A percentile compares a stretch with the other conserved stretches of the same genome.
Evolutionary conservation across 2,329 filamentous ascomycete species (phyloP).

Genomic region (Trichoderma asperellum): DNA sequence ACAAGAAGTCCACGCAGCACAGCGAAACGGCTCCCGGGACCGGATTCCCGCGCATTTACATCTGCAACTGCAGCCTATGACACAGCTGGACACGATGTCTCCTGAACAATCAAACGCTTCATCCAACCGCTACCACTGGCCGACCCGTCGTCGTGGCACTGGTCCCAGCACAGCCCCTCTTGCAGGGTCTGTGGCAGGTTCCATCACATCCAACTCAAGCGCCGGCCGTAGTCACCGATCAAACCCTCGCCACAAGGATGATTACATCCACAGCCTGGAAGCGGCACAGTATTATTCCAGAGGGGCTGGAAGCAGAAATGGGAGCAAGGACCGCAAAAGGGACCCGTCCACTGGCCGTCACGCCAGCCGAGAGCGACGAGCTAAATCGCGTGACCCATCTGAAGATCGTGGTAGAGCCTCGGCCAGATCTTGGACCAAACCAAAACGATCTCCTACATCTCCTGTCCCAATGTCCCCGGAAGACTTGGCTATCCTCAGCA

Average conservation of each 20-base stretch:
- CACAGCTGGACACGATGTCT: slow-evolving; percentile 59
- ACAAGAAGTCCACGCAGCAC: slow-evolving; percentile 58
- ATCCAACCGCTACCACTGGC: slow-evolving; percentile 60
- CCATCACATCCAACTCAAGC: slow-evolving; percentile 60
- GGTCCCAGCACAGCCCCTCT: slow-evolving; percentile 52
- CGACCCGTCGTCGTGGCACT: slow-evolving; percentile 56
- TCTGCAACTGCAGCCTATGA: slow-evolving; percentile 66
- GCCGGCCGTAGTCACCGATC: slow-evolving; percentile 55
- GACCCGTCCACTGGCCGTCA: slow-evolving; percentile 52
- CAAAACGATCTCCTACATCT: slow-evolving; percentile 88
- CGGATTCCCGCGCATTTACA: slow-evolving; percentile 73
- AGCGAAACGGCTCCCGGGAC: slow-evolving; percentile 72
- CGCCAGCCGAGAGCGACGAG: slow-evolving; percentile 53
- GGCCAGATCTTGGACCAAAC: slow-evolving; percentile 68
- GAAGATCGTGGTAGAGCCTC: slow-evolving; percentile 71
- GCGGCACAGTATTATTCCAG: slow-evolving; percentile 68
- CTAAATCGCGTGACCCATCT: slow-evolving; percentile 64
- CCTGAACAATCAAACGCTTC: slow-evolving; percentile 60
- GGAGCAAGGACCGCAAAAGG: slow-evolving; percentile 51
- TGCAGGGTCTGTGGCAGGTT: slow-evolving; percentile 58
- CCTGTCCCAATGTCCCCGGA: slow-evolving; percentile 94
- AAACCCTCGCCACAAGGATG: slow-evolving; percentile 68
- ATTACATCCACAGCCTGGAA: slow-evolving; percentile 86
- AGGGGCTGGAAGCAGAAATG: slow-evolving; percentile 59
- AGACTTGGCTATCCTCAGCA: slow-evolving; percentile 69